Percentiles rank a stretch among this genome's conserved stretches.
phyloP scores from a whole-genome alignment of 495 filamentous ascomycete species.

The Penicillium salamii region DNA sequence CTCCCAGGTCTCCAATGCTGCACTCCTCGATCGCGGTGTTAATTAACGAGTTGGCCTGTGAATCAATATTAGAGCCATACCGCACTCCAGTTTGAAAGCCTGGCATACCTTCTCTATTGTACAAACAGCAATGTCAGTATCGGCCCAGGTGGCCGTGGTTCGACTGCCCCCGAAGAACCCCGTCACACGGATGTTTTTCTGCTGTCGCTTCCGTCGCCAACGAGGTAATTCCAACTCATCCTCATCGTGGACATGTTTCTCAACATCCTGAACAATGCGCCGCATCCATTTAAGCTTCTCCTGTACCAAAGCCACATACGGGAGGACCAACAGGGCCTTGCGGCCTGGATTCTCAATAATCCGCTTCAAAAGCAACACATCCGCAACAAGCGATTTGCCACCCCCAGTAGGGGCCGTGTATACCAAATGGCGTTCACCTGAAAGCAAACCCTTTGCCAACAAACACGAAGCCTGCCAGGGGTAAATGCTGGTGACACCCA shows the following conservation, averaged over 20 bases:
- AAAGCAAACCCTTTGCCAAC: slow-evolving; percentile 61
- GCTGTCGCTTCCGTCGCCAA: slow-evolving; percentile 32
- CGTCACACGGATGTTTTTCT: slow-evolving; percentile 56
- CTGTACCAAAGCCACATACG: slow-evolving; percentile 79
- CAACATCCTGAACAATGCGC: slow-evolving; percentile 63
- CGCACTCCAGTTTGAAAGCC: background rate
- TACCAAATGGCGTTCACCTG: slow-evolving; percentile 67
- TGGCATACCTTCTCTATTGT: slow-evolving; percentile 77
- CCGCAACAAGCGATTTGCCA: slow-evolving; percentile 76
- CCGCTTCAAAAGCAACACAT: slow-evolving; percentile 71
- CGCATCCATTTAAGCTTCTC: slow-evolving; percentile 79
- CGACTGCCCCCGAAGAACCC: slow-evolving; percentile 76
- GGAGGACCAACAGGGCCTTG: slow-evolving; percentile 76
- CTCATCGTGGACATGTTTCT: slow-evolving; percentile 38
- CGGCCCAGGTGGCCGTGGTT: slow-evolving; percentile 62
- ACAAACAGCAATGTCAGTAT: slow-evolving; percentile 77
- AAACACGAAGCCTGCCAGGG: slow-evolving; percentile 83
- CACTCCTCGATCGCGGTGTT: slow-evolving; percentile 74
- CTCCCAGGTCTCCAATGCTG: slow-evolving; percentile 59
- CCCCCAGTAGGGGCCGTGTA: slow-evolving; percentile 85
- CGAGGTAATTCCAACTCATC: slow-evolving; percentile 18
- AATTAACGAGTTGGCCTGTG: slow-evolving; percentile 73
- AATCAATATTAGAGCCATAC: background rate
- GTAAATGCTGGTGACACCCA: slow-evolving; percentile 70
- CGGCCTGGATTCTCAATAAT: slow-evolving; percentile 61